These are phyloP conservation scores for Incumbomyces lentus DNA, from an alignment of 2,329 filamentous ascomycete species.

Conservation along the genomic window DNA sequence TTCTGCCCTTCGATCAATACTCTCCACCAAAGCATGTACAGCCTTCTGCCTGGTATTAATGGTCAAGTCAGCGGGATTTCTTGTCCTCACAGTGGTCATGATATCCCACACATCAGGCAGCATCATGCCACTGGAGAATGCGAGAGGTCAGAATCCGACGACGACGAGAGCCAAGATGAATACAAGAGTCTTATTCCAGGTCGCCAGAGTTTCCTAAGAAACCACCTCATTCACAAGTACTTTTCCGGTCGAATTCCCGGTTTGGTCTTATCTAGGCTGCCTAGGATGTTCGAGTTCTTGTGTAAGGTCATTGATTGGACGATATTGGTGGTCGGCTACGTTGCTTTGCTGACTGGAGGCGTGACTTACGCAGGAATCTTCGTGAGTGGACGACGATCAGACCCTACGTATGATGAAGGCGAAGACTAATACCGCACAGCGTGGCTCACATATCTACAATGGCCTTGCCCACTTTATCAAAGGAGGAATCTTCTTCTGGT, in stretches of 20 bases:
- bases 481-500: constrained; percentile 89
- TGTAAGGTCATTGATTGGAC: constrained; percentile 65
- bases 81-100: constrained; percentile 53
- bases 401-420: no score
- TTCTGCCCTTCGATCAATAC: constrained; percentile 50
- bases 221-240: constrained; percentile 39
- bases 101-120: constrained; percentile 51
- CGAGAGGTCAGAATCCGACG: constrained; percentile 27
- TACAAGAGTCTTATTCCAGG: constrained; percentile 11
- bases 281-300: constrained; percentile 47
- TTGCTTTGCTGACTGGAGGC: constrained; percentile 60
- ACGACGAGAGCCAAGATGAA: constrained; percentile 36
- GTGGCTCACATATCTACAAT: constrained; percentile 61
- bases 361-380: constrained; percentile 75
- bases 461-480: constrained; percentile 91
- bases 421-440: constrained; percentile 23
- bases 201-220: constrained; percentile 8
- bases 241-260: constrained; percentile 45
- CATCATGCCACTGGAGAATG: constrained; percentile 40
- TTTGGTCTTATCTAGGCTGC: constrained; percentile 43
- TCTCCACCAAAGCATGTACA: constrained; percentile 31
- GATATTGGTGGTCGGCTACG: constrained; percentile 67
- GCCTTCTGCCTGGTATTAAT: constrained; percentile 59
- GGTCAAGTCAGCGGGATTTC: constrained; percentile 63
- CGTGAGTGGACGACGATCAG: constrained; percentile 6